These are phyloP conservation scores for Hymenoscyphus albidus DNA, from an alignment of 2,329 filamentous ascomycete genomes.

Conservation along the genomic window DNA sequence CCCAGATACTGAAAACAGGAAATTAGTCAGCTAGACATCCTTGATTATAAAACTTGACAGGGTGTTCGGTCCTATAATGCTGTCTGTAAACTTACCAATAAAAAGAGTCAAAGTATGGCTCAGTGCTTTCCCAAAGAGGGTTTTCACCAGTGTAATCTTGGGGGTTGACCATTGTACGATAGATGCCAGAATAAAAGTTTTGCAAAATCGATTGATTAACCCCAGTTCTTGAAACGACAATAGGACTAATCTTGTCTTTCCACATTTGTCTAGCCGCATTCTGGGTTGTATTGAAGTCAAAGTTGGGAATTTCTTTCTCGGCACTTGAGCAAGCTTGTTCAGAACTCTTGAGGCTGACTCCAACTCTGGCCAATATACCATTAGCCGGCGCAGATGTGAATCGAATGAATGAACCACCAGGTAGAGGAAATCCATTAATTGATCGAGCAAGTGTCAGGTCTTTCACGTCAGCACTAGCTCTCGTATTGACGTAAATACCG, in stretches of 20 bases:
- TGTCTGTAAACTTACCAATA: slow-evolving; percentile 56
- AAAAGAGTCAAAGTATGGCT: slow-evolving; percentile 72
- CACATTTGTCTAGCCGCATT: slow-evolving; percentile 53
- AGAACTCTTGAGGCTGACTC: slow-evolving; percentile 64
- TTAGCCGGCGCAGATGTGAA: slow-evolving; percentile 46
- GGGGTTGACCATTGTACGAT: slow-evolving; percentile 64
- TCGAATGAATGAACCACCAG: slow-evolving; percentile 58
- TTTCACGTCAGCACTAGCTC: slow-evolving; percentile 46
- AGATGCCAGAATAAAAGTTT: slow-evolving; percentile 67
- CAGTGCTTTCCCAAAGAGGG: slow-evolving; percentile 58
- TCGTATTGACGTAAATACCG: slow-evolving; percentile 57
- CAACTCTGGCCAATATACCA: slow-evolving; percentile 58
- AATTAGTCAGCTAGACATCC: slow-evolving; percentile 37
- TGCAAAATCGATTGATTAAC: slow-evolving; percentile 51
- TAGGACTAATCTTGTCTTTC: slow-evolving; percentile 56
- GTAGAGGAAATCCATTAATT: slow-evolving; percentile 51
- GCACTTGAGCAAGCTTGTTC: slow-evolving; percentile 64
- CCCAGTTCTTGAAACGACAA: slow-evolving; percentile 49
- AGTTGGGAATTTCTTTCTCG: slow-evolving; percentile 64
- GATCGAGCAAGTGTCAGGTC: slow-evolving; percentile 47
- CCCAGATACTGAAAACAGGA: slow-evolving; percentile 55
- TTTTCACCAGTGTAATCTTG: slow-evolving; percentile 74
- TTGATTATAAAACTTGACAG: slow-evolving; percentile 68
- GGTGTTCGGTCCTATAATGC: slow-evolving; percentile 62
- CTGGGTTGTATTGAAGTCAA: slow-evolving; percentile 55